Evolutionary conservation across 2,329 filamentous ascomycete genomes (phyloP).

Genomic region (Lasiodiplodia hormozganensis): DNA sequence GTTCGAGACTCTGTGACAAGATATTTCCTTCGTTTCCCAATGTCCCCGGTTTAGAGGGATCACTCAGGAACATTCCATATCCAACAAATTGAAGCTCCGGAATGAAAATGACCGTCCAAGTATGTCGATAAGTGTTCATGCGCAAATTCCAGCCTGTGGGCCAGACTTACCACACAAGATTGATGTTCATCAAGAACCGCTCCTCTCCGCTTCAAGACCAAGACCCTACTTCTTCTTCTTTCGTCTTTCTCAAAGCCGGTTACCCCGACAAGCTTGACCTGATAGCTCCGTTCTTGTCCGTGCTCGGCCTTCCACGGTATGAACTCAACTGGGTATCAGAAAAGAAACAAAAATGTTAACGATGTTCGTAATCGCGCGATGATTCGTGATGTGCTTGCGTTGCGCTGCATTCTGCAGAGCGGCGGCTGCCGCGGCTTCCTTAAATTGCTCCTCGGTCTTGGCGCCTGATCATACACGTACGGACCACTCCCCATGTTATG

Average conservation of each 20-base stretch:
- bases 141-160: neutral
- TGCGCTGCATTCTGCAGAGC: neutral
- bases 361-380: neutral
- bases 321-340: constrained; percentile 25
- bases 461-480: constrained; percentile 5
- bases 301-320: constrained; percentile 2
- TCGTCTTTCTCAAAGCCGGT: neutral
- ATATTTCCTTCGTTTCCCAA: neutral
- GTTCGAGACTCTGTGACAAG: neutral
- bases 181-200: neutral
- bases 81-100: neutral
- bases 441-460: neutral
- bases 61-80: neutral
- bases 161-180: neutral
- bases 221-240: neutral
- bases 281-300: neutral
- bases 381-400: neutral
- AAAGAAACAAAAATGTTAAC: constrained; percentile 17
- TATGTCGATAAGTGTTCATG: neutral
- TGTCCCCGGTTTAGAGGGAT: neutral
- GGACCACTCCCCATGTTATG: constrained; percentile 11
- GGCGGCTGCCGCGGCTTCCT: neutral
- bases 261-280: neutral
- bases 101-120: neutral
- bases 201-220: neutral